These are phyloP conservation scores for Trichoderma oligosporum DNA, from an alignment of 2,329 filamentous ascomycete genomes.

Conservation along the genomic window DNA sequence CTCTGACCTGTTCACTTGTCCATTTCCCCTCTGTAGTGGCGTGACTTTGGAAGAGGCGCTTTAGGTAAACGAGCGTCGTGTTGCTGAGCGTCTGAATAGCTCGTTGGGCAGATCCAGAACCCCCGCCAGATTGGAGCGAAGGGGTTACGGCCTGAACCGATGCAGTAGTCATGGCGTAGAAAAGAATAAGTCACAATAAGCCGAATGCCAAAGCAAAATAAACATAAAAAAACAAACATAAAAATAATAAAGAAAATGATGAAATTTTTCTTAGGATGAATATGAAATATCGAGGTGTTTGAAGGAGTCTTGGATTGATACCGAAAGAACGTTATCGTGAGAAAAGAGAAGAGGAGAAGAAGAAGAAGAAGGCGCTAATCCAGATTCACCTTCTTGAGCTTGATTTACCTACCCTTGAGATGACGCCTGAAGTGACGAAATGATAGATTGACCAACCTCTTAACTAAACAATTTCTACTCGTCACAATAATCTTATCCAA, in stretches of 20 bases:
- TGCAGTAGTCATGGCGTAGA: slow-evolving; percentile 4
- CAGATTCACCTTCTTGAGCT: neutral
- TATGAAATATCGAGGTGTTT: neutral
- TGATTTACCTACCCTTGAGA: neutral
- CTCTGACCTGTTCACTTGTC: slow-evolving; percentile 42
- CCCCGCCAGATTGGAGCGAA: slow-evolving; percentile 45
- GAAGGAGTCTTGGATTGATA: neutral
- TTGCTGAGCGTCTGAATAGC: slow-evolving; percentile 41
- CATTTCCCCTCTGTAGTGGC: slow-evolving; percentile 42
- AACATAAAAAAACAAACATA: neutral
- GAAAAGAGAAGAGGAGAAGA: neutral
- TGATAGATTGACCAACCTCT: neutral
- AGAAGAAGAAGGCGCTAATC: neutral
- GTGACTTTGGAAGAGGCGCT: slow-evolving; percentile 45
- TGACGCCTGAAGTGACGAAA: neutral
- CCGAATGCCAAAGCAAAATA: neutral
- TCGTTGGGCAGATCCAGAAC: slow-evolving; percentile 41
- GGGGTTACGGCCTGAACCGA: neutral
- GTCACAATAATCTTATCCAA: neutral
- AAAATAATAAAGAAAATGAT: neutral
- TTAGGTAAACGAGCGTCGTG: slow-evolving; percentile 41
- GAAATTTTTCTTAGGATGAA: neutral
- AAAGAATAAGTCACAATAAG: neutral
- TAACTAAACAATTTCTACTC: no score
- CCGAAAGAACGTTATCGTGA: neutral